These are phyloP conservation scores for Cutaneotrichosporon curvatum DNA, from an alignment of 1,284 basidiomycete genomes.

Conservation along the genomic window DNA sequence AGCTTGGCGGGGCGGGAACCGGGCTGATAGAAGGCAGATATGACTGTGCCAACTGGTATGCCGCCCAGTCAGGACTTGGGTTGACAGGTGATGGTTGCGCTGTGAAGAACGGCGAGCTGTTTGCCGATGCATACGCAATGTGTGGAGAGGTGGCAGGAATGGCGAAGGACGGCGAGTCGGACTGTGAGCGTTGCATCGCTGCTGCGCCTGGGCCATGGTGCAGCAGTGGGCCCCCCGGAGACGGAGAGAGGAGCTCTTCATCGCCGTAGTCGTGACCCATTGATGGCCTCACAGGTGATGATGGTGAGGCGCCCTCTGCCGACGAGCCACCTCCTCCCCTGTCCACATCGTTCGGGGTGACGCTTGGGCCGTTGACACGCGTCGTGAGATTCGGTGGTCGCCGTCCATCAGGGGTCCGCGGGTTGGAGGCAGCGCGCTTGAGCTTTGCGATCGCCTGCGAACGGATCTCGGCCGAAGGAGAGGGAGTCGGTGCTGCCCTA, in stretches of 20 bases:
- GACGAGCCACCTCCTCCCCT: neutral
- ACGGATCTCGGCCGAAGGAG: conserved; percentile 42
- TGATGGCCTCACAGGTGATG: neutral
- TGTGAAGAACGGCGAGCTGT: conserved; percentile 14
- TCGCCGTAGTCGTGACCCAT: conserved; percentile 9
- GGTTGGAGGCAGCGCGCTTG: conserved; percentile 78
- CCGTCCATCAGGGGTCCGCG: conserved; percentile 76
- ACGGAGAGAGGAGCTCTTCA: conserved; percentile 35
- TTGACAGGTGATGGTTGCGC: conserved; percentile 18
- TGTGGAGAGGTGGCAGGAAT: conserved; percentile 23
- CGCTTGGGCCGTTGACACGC: no score
- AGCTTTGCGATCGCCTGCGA: conserved; percentile 80
- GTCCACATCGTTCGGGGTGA: neutral
- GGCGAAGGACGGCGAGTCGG: conserved; percentile 30
- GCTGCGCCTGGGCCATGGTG: conserved; percentile 2
- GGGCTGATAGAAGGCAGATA: conserved; percentile 37
- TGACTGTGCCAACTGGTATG: conserved; percentile 35
- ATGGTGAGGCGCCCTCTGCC: neutral
- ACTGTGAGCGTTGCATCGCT: conserved; percentile 33
- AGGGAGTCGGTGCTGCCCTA: conserved; percentile 4
- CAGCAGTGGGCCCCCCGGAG: conserved; percentile 20
- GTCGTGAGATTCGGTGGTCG: conserved; percentile 63
- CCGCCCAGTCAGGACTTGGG: conserved; percentile 30
- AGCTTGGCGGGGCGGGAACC: conserved; percentile 14
- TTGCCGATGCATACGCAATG: conserved; percentile 11